Conservation (phyloP, 2,329 filamentous ascomycete species). For the Aspergillus quadrilineatus region DNA sequence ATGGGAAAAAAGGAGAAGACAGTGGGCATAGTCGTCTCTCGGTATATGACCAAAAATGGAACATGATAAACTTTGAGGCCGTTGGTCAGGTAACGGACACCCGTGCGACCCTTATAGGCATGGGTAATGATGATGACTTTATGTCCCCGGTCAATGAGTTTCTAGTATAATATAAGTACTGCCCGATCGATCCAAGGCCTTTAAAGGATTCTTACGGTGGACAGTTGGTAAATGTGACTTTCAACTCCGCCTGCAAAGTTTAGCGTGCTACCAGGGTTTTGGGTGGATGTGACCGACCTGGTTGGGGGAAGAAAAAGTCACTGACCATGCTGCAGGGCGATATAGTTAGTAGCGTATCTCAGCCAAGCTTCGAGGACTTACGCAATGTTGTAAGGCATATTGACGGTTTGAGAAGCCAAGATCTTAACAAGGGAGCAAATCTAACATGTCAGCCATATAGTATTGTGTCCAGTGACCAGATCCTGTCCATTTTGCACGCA, state of each 20-base stretch:
- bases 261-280: conserved; percentile 7
- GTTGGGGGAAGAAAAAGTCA: conserved; percentile 99
- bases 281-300: conserved; percentile 51
- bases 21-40: conserved; percentile 88
- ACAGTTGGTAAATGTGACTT: conserved; percentile 97
- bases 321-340: conserved; percentile 72
- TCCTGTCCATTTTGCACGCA: conserved; percentile 7
- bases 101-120: conserved; percentile 85
- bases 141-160: conserved; percentile 94
- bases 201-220: conserved; percentile 55
- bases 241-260: conserved; percentile 71
- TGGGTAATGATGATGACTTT: conserved; percentile 98
- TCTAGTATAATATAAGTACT: conserved; percentile 47
- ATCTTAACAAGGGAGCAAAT: conserved; percentile 7
- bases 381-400: conserved; percentile 71
- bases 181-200: background rate
- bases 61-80: conserved; percentile 98
- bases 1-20: conserved; percentile 98
- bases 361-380: conserved; percentile 38
- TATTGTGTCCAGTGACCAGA: background rate
- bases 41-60: conserved; percentile 93
- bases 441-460: conserved; percentile 1
- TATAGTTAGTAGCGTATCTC: conserved; percentile 27
- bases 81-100: conserved; percentile 93
- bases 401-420: conserved; percentile 23